These are phyloP conservation scores for Rhodotorula sp. DNA, from an alignment of 1,284 basidiomycete species.

Conservation along the genomic window DNA sequence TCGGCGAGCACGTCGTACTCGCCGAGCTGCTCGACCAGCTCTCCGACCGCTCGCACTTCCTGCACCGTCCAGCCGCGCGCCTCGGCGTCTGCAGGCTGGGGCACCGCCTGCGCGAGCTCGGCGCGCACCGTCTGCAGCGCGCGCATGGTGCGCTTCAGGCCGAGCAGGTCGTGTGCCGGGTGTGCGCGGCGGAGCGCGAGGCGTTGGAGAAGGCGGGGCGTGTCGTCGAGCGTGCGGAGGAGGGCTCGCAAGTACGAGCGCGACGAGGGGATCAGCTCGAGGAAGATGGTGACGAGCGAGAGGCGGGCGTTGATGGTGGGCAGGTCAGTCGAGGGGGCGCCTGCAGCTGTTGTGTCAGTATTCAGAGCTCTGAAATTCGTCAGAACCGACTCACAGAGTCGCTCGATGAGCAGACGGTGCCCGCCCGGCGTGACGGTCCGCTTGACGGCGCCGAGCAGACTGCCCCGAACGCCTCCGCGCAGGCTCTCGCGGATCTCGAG, in stretches of 20 bases:
- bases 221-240: conserved; percentile 68
- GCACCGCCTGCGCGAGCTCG: conserved; percentile 4
- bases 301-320: conserved; percentile 72
- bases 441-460: conserved; percentile 73
- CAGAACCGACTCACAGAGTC: conserved; percentile 63
- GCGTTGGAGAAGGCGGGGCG: conserved; percentile 73
- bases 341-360: conserved; percentile 51
- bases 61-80: conserved; percentile 6
- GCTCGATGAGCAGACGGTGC: conserved; percentile 70
- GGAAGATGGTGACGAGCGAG: conserved; percentile 75
- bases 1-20: conserved; percentile 62
- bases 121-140: conserved; percentile 29
- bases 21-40: conserved; percentile 61
- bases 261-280: conserved; percentile 64
- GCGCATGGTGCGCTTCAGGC: conserved; percentile 63
- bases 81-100: not conserved
- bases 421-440: conserved; percentile 79
- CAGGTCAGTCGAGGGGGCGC: conserved; percentile 80
- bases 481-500: conserved; percentile 81
- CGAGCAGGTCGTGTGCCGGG: conserved; percentile 64
- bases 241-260: conserved; percentile 63
- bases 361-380: not conserved
- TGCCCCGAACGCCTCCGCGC: conserved; percentile 70
- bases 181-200: conserved; percentile 68
- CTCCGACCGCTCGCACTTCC: conserved; percentile 43